Base-by-base conservation (phyloP, 106 monocot genomes). In the Platanthera zijinensis region DNA sequence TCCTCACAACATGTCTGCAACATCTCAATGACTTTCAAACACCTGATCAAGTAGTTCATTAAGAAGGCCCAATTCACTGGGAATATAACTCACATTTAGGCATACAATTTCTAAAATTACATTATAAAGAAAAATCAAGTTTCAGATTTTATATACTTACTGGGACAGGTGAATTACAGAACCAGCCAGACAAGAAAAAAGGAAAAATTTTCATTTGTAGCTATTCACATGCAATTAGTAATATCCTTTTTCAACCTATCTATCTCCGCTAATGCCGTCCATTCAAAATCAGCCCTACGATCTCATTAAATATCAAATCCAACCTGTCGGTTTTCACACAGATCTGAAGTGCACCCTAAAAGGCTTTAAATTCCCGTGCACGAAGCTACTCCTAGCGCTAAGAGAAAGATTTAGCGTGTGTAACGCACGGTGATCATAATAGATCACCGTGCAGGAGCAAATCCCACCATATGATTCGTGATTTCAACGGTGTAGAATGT, bases 1-100 rank as follows among this genome's bases (percentile, higher is more conserved):
- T 89, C 83, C 77, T 92, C 92, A 59, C 95, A 96, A 51, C 92
- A 96, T 12, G 86, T 81, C 54, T 96, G 88, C 84, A 96, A 77
- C 82, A 89, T 56, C 63, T 89, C 82, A 77, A 96, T 90, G 59
- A 90, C 90, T 81, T 80, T 86, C 56, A 85, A 73, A 74, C 95
- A 95, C 90, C 95, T 95, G 82, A 70, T 84, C 70, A 30, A 71
- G 72, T 32, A 75, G 66, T 30, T 11, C 50, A 71, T 48, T 48
- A 56, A 78, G 59, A 30, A 51, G 11, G 7, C 8, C 10, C n/a
- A 17, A 73, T 73, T 21, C 22, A 73, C 19, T 78, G 18, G 21
- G 54, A 69, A 71, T 71, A 28, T 70, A 30, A 13, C 57, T 17
- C 2, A 46, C 30, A 56, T 71, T 22, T 67, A 28, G 53, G 69